Conservation (phyloP, 306 rosid genomes). For the Cicer chorassanicum region DNA sequence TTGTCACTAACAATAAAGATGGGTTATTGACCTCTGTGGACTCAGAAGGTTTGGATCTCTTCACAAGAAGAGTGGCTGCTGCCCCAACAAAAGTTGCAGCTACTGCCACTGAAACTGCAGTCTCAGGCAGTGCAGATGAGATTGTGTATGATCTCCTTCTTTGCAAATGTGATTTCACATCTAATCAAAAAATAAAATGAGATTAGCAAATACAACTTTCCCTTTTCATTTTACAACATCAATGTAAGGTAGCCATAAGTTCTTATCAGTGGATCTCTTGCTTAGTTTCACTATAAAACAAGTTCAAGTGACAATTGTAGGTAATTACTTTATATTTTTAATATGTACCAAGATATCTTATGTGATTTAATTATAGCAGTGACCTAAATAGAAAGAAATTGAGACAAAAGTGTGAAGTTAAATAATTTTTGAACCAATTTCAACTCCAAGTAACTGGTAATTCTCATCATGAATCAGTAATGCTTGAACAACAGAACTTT, state of each 20-base stretch:
- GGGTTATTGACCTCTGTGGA: conserved; percentile 56
- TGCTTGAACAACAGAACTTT: background rate
- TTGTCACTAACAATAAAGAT: background rate
- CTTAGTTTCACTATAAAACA: background rate
- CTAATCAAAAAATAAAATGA: conserved; percentile 43
- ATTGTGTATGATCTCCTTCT: conserved; percentile 57
- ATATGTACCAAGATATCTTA: background rate
- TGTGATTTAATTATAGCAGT: conserved; percentile 1
- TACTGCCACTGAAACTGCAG: conserved; percentile 84
- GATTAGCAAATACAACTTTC: conserved; percentile 31
- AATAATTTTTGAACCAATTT: background rate
- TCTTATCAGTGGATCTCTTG: conserved; percentile 17
- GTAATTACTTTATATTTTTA: background rate
- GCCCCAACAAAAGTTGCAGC: conserved; percentile 83
- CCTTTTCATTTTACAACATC: conserved; percentile 34
- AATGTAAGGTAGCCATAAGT: conserved; percentile 33
- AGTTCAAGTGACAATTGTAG: background rate
- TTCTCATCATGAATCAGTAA: background rate
- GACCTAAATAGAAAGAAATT: background rate
- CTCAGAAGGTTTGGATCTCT: conserved; percentile 67
- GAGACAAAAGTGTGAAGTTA: conserved; percentile 25
- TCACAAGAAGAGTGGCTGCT: conserved; percentile 76
- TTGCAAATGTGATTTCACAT: conserved; percentile 57
- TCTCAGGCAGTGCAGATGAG: conserved; percentile 72
- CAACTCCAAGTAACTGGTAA: background rate